Evolutionary conservation across 352 stramenopile species (phyloP).

Genomic region (Phytophthora rubi): DNA sequence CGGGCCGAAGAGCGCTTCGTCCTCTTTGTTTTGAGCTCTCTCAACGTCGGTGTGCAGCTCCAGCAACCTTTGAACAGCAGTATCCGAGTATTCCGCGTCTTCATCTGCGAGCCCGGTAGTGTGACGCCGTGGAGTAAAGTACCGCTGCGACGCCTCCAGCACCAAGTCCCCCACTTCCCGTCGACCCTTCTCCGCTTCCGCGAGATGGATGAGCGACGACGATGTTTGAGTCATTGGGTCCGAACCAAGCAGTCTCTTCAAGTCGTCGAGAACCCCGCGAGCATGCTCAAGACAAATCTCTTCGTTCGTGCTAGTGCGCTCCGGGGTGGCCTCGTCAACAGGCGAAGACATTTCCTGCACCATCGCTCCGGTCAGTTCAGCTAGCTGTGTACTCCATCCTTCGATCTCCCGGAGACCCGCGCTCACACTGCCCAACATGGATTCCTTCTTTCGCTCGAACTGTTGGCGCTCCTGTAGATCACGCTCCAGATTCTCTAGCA

Average conservation of each 20-base stretch:
- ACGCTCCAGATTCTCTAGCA: conserved; percentile 54
- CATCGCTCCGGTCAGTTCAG: conserved; percentile 38
- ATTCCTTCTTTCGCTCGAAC: conserved; percentile 34
- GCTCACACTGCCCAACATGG: conserved; percentile 26
- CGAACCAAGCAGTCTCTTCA: conserved; percentile 49
- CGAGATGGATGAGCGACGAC: conserved; percentile 56
- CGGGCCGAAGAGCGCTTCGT: conserved; percentile 42
- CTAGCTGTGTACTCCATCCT: conserved; percentile 40
- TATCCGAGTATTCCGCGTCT: background rate
- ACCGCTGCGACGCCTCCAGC: conserved; percentile 47
- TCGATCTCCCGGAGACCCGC: conserved; percentile 45
- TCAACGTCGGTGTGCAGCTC: conserved; percentile 48
- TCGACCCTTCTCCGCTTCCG: conserved; percentile 55
- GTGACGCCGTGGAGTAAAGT: conserved; percentile 22
- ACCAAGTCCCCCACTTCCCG: conserved; percentile 63
- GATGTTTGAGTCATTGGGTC: conserved; percentile 56
- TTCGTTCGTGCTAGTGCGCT: conserved; percentile 28
- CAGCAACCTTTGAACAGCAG: conserved; percentile 36
- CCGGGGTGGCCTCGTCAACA: conserved; percentile 12
- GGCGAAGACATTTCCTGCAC: conserved; percentile 44
- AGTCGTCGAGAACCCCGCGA: conserved; percentile 38
- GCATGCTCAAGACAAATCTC: conserved; percentile 34
- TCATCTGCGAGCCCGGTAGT: background rate
- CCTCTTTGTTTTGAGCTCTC: conserved; percentile 61
- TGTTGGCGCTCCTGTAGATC: conserved; percentile 41